Percentiles rank a stretch among this genome's conserved stretches.
These are phyloP conservation scores for Russula olivacea DNA, from an alignment of 768 basidiomycete genomes.

Conservation along the genomic window DNA sequence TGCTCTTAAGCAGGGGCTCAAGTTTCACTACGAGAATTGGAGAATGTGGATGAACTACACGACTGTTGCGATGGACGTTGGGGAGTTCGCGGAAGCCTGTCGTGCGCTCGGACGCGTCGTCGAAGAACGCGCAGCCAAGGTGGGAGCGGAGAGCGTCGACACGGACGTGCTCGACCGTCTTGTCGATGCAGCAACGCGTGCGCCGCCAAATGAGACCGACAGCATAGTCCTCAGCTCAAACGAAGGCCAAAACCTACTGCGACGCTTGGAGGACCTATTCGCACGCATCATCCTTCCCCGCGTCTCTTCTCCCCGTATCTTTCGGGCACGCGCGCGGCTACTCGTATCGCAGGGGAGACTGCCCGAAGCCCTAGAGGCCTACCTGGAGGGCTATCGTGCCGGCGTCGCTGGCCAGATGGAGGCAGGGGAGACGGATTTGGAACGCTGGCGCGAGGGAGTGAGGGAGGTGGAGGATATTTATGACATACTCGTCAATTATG, in stretches of 20 bases:
- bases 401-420: conserved; percentile 55
- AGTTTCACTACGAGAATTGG: conserved; percentile 85
- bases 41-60: conserved; percentile 99
- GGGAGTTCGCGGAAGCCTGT: conserved; percentile 82
- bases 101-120: conserved; percentile 79
- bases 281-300: conserved; percentile 76
- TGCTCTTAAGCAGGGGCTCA: conserved; percentile 86
- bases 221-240: conserved; percentile 43
- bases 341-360: conserved; percentile 66
- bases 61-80: conserved; percentile 88
- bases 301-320: conserved; percentile 71
- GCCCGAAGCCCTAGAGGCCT: conserved; percentile 73
- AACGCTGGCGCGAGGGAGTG: conserved; percentile 69
- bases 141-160: conserved; percentile 61
- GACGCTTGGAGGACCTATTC: conserved; percentile 66
- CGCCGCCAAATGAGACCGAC: conserved; percentile 36
- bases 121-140: conserved; percentile 55
- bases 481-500: conserved; percentile 76
- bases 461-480: conserved; percentile 79
- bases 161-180: conserved; percentile 84
- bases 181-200: conserved; percentile 78
- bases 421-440: conserved; percentile 60
- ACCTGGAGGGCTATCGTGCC: conserved; percentile 80
- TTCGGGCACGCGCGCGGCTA: conserved; percentile 78
- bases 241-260: conserved; percentile 59